Conservation (phyloP, 2,329 filamentous ascomycete genomes). For the Clarireedia hainanense region DNA sequence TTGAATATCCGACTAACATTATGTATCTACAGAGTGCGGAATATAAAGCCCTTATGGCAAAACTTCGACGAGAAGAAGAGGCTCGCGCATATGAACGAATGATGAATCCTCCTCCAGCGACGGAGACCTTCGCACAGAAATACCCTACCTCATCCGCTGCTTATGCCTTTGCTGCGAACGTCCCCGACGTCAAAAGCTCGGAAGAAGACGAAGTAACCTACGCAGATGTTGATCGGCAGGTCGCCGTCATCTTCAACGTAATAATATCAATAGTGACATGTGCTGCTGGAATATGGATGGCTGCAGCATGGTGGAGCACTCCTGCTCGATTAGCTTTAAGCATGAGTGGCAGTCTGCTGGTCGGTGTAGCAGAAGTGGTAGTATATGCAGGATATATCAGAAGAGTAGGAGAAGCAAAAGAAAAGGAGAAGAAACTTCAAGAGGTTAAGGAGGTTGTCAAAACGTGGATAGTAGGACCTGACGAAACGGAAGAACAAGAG, state of each 20-base stretch:
- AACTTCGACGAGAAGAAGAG: constrained; percentile 77
- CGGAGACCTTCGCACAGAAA: constrained; percentile 52
- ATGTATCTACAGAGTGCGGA: constrained; percentile 53
- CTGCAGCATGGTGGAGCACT: constrained; percentile 66
- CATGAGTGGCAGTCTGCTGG: constrained; percentile 59
- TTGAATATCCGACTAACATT: neutral
- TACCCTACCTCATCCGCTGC: constrained; percentile 46
- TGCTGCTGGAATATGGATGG: constrained; percentile 70
- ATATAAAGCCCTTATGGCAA: constrained; percentile 82
- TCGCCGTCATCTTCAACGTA: constrained; percentile 83
- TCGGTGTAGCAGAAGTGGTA: constrained; percentile 68
- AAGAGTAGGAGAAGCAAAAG: constrained; percentile 61
- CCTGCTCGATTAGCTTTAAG: constrained; percentile 63
- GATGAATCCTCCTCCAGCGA: constrained; percentile 49
- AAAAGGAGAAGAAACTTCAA: constrained; percentile 48
- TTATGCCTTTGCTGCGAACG: constrained; percentile 45
- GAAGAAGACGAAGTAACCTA: constrained; percentile 60
- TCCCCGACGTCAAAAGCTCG: constrained; percentile 32
- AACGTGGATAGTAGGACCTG: constrained; percentile 57
- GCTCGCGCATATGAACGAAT: constrained; percentile 75
- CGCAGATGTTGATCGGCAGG: constrained; percentile 69
- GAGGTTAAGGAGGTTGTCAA: constrained; percentile 64
- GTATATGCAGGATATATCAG: constrained; percentile 71
- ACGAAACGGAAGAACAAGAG: constrained; percentile 23
- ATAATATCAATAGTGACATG: constrained; percentile 77